Conservation (phyloP, 1,284 basidiomycete species). For the Rhizoctonia solani region DNA sequence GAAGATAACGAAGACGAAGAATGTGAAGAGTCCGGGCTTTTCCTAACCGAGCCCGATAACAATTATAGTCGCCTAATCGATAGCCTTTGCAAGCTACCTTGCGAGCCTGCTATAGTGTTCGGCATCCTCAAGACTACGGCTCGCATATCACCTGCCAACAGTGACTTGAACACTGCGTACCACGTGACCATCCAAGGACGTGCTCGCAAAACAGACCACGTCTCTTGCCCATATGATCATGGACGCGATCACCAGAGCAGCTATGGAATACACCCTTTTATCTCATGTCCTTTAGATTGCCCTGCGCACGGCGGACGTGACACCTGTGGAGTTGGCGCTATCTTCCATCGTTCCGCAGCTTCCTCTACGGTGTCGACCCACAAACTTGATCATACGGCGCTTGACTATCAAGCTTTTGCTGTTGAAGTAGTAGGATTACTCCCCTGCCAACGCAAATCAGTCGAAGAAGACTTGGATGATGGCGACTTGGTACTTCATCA, state of each 20-base stretch:
- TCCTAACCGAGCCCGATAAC: slow-evolving; percentile 9
- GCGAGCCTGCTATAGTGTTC: not conserved
- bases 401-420: not conserved
- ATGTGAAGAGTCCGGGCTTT: slow-evolving; percentile 16
- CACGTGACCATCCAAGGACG: slow-evolving; percentile 10
- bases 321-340: slow-evolving; percentile 2
- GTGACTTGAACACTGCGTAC: slow-evolving; percentile 19
- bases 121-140: slow-evolving; percentile 1
- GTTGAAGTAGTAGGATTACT: slow-evolving; percentile 3
- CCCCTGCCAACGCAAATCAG: not conserved
- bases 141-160: not conserved
- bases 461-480: slow-evolving; percentile 10
- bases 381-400: not conserved
- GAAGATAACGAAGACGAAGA: slow-evolving; percentile 15
- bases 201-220: not conserved
- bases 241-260: slow-evolving; percentile 6
- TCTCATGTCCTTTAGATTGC: slow-evolving; percentile 4
- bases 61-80: slow-evolving; percentile 1
- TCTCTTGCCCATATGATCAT: slow-evolving; percentile 8
- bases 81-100: not conserved
- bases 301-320: slow-evolving; percentile 18
- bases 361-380: not conserved
- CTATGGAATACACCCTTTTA: not conserved
- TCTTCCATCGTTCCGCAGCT: not conserved
- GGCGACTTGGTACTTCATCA: slow-evolving; percentile 26